phyloP scores from a whole-genome alignment of 306 rosid species.

The Quercus suber region DNA sequence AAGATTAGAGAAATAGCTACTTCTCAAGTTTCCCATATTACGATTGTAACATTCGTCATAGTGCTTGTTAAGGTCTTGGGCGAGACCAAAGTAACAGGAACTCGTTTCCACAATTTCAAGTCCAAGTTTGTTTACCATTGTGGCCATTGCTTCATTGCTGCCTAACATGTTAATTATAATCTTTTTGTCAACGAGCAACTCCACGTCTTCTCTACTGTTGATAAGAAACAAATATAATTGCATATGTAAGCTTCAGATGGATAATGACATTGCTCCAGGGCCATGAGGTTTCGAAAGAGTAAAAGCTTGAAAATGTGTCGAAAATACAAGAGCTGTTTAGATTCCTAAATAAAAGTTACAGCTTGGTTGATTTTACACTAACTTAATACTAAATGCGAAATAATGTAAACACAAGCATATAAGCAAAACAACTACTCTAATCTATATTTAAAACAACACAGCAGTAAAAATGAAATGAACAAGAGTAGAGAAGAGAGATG shows the following conservation, averaged over 20 bases:
- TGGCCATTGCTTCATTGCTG: conserved; percentile 12
- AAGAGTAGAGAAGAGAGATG: no score
- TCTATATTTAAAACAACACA: no score
- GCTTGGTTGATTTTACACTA: no score
- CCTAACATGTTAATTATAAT: conserved; percentile 20
- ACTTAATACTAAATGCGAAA: no score
- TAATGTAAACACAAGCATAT: no score
- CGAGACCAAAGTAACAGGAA: neutral
- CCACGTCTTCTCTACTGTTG: conserved; percentile 21
- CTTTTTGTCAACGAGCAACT: conserved; percentile 11
- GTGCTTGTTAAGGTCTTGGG: neutral
- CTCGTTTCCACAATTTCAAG: neutral
- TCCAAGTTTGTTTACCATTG: conserved; percentile 10
- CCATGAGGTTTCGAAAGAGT: conserved; percentile 20
- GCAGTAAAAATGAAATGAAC: no score
- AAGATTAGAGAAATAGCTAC: conserved; percentile 28
- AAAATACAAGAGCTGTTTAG: no score
- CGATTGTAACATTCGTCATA: conserved; percentile 9
- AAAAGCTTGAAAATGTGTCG: no score
- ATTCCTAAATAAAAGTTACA: no score
- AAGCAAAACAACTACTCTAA: no score
- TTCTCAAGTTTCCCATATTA: conserved; percentile 9
- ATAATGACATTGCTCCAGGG: conserved; percentile 31
- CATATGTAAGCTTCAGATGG: conserved; percentile 11
- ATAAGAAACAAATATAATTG: conserved; percentile 20